A percentile compares a stretch with the other conserved stretches of the same genome.
phyloP scores from a whole-genome alignment of 345 rosid genomes.

The Bruguiera parviflora region DNA sequence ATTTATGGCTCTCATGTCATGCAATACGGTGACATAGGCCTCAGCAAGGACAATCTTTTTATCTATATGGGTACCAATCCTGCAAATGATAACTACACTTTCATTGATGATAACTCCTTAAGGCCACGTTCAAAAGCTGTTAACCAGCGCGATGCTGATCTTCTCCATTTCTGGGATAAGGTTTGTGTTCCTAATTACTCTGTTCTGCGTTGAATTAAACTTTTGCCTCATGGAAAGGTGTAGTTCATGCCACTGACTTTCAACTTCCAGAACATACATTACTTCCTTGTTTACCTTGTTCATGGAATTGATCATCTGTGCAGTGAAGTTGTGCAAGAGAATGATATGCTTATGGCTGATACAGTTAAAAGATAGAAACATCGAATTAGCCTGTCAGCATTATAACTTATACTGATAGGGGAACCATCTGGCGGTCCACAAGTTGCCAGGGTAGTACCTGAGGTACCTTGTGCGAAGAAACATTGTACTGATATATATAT shows the following conservation, averaged over 20 bases:
- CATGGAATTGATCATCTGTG: background rate
- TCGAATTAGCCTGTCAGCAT: background rate
- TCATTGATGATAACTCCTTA: slow-evolving; percentile 60
- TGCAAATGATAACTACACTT: slow-evolving; percentile 82
- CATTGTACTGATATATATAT: no score
- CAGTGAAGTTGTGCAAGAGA: background rate
- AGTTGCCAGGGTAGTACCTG: no score
- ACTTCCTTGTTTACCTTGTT: background rate
- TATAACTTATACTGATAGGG: no score
- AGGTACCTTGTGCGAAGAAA: no score
- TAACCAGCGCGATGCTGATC: slow-evolving; percentile 98
- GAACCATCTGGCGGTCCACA: no score
- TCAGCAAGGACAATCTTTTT: slow-evolving; percentile 53
- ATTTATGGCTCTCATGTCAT: slow-evolving; percentile 89
- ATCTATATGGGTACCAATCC: slow-evolving; percentile 87
- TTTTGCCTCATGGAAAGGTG: background rate
- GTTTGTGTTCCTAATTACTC: slow-evolving; percentile 32
- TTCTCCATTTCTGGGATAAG: slow-evolving; percentile 94
- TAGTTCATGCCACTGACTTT: background rate
- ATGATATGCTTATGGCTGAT: no score
- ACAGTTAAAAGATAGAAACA: background rate
- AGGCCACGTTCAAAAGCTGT: slow-evolving; percentile 58
- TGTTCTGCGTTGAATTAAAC: background rate
- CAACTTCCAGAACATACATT: background rate
- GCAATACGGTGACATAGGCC: slow-evolving; percentile 78